phyloP scores from a whole-genome alignment of 2,329 filamentous ascomycete species.

The Neonectria magnoliae region DNA sequence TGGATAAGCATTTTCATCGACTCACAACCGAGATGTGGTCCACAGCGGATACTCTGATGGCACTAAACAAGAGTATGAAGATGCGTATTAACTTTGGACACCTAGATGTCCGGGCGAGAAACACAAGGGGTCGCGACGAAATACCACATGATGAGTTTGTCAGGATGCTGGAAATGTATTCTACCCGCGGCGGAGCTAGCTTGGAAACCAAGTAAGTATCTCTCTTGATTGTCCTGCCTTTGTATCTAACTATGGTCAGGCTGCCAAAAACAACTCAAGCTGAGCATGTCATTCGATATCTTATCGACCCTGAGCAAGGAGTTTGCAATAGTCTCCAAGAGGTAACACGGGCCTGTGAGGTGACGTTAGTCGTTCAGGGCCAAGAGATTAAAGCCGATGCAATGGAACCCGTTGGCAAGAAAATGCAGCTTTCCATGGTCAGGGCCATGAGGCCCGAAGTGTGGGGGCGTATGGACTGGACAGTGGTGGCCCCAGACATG shows the following conservation, averaged over 20 bases:
- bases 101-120: slow-evolving; percentile 41
- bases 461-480: slow-evolving; percentile 45
- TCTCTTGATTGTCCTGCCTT: background rate
- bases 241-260: slow-evolving; percentile 27
- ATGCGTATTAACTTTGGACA: slow-evolving; percentile 49
- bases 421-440: slow-evolving; percentile 36
- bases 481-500: slow-evolving; percentile 49
- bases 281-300: slow-evolving; percentile 28
- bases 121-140: slow-evolving; percentile 35
- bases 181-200: slow-evolving; percentile 43
- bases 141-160: slow-evolving; percentile 40
- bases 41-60: slow-evolving; percentile 39
- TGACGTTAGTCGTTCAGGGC: slow-evolving; percentile 33
- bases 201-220: slow-evolving; percentile 43
- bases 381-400: slow-evolving; percentile 37
- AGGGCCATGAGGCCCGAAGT: slow-evolving; percentile 35
- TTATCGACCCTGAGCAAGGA: slow-evolving; percentile 22
- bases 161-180: slow-evolving; percentile 41
- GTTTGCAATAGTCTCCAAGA: slow-evolving; percentile 27
- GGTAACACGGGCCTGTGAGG: slow-evolving; percentile 29
- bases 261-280: slow-evolving; percentile 26
- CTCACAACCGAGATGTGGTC: slow-evolving; percentile 33
- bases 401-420: slow-evolving; percentile 13
- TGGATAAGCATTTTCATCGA: slow-evolving; percentile 32
- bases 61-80: slow-evolving; percentile 38